Percentiles rank a stretch among this genome's conserved stretches.
Evolutionary conservation across 169 alveolate genomes (phyloP).

Genomic region (Cryptosporidium ryanae): DNA sequence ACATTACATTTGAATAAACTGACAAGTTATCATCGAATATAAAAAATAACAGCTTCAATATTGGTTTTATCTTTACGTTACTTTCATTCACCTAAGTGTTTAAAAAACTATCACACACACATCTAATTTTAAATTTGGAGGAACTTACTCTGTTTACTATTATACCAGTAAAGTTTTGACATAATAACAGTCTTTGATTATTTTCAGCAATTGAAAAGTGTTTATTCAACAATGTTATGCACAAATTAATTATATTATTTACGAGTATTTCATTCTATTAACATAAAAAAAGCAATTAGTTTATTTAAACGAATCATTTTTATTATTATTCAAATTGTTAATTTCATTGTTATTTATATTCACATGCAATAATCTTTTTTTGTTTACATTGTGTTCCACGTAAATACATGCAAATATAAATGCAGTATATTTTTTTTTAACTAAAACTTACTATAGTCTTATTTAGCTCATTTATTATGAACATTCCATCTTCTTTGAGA

Average conservation of each 20-base stretch:
- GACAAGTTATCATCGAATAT: slow-evolving; percentile 38
- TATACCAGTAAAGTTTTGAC: neutral
- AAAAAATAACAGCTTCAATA: slow-evolving; percentile 13
- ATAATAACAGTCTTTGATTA: slow-evolving; percentile 1
- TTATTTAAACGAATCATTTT: neutral
- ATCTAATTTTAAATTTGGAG: neutral
- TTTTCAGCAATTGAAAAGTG: slow-evolving; percentile 57
- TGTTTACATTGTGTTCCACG: too few relatives aligned
- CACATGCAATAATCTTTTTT: too few relatives aligned
- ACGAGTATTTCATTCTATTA: slow-evolving; percentile 30
- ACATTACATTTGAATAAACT: slow-evolving; percentile 22
- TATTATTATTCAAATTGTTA: neutral
- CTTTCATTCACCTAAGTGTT: neutral
- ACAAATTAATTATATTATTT: slow-evolving; percentile 13
- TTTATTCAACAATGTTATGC: slow-evolving; percentile 26
- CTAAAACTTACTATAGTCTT: slow-evolving; percentile 27
- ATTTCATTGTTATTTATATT: too few relatives aligned
- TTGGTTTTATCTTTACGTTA: slow-evolving; percentile 12
- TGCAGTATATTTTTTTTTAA: too few relatives aligned
- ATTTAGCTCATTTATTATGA: slow-evolving; percentile 24
- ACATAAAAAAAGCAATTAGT: neutral
- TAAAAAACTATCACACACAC: neutral
- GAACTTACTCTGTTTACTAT: slow-evolving; percentile 40
- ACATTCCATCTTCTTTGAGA: slow-evolving; percentile 3
- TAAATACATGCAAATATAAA: neutral